Evolutionary conservation across 371 early-diverging fungal genomes (phyloP).

Genomic region (Chytridium lagenaria): DNA sequence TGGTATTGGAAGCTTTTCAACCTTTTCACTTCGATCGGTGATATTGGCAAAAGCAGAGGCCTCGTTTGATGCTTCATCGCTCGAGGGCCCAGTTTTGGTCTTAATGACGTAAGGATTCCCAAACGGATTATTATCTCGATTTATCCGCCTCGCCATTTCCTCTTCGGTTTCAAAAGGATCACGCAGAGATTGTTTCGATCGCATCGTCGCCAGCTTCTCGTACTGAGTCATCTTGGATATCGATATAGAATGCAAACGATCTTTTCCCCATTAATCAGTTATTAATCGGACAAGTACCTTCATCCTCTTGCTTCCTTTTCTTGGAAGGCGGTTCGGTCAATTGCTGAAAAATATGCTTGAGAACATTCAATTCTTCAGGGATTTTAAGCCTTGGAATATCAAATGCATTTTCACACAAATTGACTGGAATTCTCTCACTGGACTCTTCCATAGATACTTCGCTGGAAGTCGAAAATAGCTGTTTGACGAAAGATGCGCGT

Average conservation of each 20-base stretch:
- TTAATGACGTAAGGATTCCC: slow-evolving; percentile 67
- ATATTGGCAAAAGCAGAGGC: background rate
- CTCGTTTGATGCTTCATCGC: slow-evolving; percentile 7
- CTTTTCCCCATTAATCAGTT: slow-evolving; percentile 26
- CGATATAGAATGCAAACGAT: slow-evolving; percentile 65
- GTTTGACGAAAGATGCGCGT: no score
- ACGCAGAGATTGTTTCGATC: slow-evolving; percentile 57
- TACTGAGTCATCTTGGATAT: slow-evolving; percentile 74
- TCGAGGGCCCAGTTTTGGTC: background rate
- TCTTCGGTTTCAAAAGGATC: slow-evolving; percentile 72
- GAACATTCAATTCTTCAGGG: slow-evolving; percentile 7
- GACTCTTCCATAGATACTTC: no score
- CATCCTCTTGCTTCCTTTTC: slow-evolving; percentile 25
- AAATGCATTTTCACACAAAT: slow-evolving; percentile 29
- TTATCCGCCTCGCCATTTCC: slow-evolving; percentile 46
- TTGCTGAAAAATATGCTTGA: slow-evolving; percentile 18
- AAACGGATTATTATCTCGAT: slow-evolving; percentile 70
- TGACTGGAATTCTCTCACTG: background rate
- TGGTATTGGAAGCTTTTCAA: background rate
- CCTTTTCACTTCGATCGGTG: background rate
- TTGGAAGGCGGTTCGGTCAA: background rate
- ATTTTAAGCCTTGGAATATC: slow-evolving; percentile 31
- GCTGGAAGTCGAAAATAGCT: no score
- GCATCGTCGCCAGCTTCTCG: slow-evolving; percentile 45
- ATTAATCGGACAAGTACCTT: background rate